phyloP scores from a whole-genome alignment of 225 moss, liverwort and hornwort genomes.

The Lunularia cruciata region DNA sequence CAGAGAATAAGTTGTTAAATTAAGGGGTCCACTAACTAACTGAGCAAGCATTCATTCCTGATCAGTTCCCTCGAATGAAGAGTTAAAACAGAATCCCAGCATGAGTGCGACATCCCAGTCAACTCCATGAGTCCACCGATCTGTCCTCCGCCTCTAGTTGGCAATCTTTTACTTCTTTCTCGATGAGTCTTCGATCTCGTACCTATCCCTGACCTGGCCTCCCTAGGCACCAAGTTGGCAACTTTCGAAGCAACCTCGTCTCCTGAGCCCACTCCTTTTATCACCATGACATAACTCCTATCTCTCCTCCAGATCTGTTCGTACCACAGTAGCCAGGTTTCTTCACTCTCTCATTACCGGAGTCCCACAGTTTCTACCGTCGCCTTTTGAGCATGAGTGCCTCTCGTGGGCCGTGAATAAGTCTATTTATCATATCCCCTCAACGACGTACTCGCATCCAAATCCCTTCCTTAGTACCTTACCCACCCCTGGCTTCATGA shows the following conservation, averaged over 20 bases:
- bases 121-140: background rate
- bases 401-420: no score
- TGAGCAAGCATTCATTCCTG: background rate
- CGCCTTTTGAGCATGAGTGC: no score
- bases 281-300: no score
- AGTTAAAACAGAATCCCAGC: background rate
- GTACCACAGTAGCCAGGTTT: no score
- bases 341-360: no score
- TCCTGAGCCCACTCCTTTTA: no score
- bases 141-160: conserved; percentile 8
- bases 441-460: no score
- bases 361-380: no score
- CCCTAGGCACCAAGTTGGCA: background rate
- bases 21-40: background rate
- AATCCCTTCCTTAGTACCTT: no score
- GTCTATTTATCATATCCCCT: no score
- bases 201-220: background rate
- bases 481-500: no score
- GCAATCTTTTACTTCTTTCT: conserved; percentile 12
- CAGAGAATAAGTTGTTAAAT: background rate
- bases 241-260: conserved; percentile 8
- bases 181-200: background rate
- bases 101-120: background rate
- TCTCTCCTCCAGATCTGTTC: no score
- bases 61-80: background rate